Conservation (phyloP, 345 rosid species). For the Linum lewisii region DNA sequence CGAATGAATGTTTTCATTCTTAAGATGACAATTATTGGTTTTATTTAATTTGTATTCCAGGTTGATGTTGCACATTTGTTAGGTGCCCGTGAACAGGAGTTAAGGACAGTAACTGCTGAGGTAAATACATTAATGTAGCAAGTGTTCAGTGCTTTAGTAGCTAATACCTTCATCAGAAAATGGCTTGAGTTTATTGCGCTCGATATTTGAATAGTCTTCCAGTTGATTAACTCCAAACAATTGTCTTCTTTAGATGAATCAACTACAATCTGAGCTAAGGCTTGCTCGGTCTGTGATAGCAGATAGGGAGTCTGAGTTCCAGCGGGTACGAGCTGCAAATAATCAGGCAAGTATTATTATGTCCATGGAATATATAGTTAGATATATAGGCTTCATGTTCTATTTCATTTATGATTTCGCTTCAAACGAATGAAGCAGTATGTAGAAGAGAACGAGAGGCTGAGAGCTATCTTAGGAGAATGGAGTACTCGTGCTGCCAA, state of each 20-base stretch:
- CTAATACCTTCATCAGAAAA: neutral
- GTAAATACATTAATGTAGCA: neutral
- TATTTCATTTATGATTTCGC: neutral
- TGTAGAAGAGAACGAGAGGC: slow-evolving; percentile 86
- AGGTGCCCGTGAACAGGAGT: slow-evolving; percentile 4
- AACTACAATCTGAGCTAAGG: slow-evolving; percentile 78
- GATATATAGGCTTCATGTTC: neutral
- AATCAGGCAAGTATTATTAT: slow-evolving; percentile 45
- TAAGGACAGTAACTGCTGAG: slow-evolving; percentile 3
- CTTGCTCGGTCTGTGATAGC: slow-evolving; percentile 86
- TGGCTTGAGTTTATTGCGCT: too few species aligned
- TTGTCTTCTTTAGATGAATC: slow-evolving; percentile 53
- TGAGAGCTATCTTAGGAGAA: slow-evolving; percentile 82
- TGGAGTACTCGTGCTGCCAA: slow-evolving; percentile 91
- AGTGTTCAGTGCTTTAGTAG: neutral
- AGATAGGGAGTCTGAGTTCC: slow-evolving; percentile 79
- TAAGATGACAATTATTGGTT: neutral
- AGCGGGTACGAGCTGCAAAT: slow-evolving; percentile 61
- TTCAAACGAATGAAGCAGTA: slow-evolving; percentile 34
- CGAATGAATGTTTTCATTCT: neutral
- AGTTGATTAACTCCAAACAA: neutral
- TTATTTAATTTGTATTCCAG: neutral
- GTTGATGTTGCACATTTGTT: slow-evolving; percentile 4
- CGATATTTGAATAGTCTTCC: too few species aligned
- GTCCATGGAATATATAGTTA: neutral